A percentile compares a stretch with the other conserved stretches of the same genome.
Evolutionary conservation across 805 yeast genomes (phyloP).

Genomic region (Pichia manshurica): DNA sequence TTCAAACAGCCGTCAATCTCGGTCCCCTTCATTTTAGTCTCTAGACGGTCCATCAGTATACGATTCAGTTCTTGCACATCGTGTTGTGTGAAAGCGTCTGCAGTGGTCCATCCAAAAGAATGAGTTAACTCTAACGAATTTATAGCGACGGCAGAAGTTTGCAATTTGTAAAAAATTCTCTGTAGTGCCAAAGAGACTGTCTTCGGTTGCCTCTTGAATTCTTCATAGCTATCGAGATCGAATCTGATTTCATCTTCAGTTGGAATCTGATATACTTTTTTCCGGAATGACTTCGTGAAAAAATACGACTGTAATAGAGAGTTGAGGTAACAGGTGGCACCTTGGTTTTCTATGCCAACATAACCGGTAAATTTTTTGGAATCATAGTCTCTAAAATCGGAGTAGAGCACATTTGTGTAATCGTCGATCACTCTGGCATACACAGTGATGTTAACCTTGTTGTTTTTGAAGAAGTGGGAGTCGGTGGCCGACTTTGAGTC

Average conservation of each 20-base stretch:
- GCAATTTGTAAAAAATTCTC: slow-evolving; percentile 74
- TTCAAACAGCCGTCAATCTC: slow-evolving; percentile 67
- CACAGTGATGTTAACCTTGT: slow-evolving; percentile 64
- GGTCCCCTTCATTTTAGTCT: slow-evolving; percentile 86
- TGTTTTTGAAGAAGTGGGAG: slow-evolving; percentile 35
- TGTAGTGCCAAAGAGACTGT: slow-evolving; percentile 83
- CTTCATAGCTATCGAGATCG: slow-evolving; percentile 28
- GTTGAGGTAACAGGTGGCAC: slow-evolving; percentile 96
- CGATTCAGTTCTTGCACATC: slow-evolving; percentile 96
- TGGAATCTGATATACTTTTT: slow-evolving; percentile 85
- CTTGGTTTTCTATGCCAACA: slow-evolving; percentile 92
- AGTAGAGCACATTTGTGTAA: slow-evolving; percentile 93
- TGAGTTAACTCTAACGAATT: slow-evolving; percentile 83
- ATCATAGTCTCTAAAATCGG: slow-evolving; percentile 75
- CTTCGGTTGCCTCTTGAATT: slow-evolving; percentile 31
- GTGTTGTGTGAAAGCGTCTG: slow-evolving; percentile 95
- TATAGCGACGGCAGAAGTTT: slow-evolving; percentile 67
- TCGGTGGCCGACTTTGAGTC: slow-evolving; percentile 44
- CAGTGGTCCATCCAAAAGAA: slow-evolving; percentile 95
- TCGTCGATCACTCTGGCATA: slow-evolving; percentile 76
- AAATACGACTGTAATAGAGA: slow-evolving; percentile 86
- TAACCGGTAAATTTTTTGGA: slow-evolving; percentile 84
- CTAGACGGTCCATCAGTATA: slow-evolving; percentile 90
- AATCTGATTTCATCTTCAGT: slow-evolving; percentile 48
- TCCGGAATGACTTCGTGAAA: slow-evolving; percentile 76